Conservation (phyloP, 202 grass and related monocot genomes). For the Schoenoplectus tabernaemontani region DNA sequence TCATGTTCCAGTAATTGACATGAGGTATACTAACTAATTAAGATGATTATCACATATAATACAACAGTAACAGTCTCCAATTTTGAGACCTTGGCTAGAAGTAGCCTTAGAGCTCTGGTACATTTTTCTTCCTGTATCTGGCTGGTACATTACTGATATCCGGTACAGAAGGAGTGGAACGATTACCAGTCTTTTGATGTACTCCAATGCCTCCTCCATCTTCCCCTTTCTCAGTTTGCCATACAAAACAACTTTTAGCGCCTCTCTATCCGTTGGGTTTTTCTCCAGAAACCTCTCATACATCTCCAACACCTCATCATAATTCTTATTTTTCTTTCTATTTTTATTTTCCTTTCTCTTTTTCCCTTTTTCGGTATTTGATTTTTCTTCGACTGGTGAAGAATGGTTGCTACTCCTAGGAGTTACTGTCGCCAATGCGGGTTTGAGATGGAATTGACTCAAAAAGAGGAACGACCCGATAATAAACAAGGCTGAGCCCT, state of each 20-base stretch:
- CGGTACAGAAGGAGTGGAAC: not conserved
- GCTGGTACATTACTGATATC: not conserved
- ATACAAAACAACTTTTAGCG: conserved; percentile 71
- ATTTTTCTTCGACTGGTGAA: conserved; percentile 30
- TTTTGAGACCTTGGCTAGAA: not conserved
- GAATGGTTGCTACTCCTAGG: conserved; percentile 26
- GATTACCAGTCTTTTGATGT: conserved; percentile 37
- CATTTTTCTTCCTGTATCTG: not conserved
- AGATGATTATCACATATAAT: not conserved
- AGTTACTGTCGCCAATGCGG: conserved; percentile 38
- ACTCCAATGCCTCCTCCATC: conserved; percentile 48
- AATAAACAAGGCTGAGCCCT: conserved; percentile 35
- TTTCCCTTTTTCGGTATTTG: conserved; percentile 19
- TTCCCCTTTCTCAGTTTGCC: conserved; percentile 55
- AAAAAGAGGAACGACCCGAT: conserved; percentile 45
- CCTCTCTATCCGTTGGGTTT: conserved; percentile 44
- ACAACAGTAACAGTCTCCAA: not conserved
- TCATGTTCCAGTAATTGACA: not conserved
- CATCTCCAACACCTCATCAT: conserved; percentile 48
- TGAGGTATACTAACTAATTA: not conserved
- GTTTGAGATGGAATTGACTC: conserved; percentile 35
- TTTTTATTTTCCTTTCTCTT: conserved; percentile 1
- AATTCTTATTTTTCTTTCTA: conserved; percentile 5
- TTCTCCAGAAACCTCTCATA: conserved; percentile 46
- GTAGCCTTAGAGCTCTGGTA: not conserved